Evolutionary conservation across 345 rosid genomes (phyloP), one percentile per base, ranked within the genome.

Genomic region (Laguncularia racemosa): DNA sequence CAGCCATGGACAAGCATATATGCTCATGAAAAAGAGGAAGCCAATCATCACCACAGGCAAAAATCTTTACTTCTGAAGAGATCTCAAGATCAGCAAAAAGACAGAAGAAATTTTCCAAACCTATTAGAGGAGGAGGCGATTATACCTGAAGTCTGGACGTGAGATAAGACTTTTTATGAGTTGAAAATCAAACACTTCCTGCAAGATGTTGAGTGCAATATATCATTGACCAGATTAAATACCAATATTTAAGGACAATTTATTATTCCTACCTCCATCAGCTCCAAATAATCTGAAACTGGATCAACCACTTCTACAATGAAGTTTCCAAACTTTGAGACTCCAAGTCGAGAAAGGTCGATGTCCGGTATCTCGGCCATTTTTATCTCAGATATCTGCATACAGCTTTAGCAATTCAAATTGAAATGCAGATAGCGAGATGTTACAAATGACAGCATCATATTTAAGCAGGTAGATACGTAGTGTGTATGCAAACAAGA

Each of bases 281-380:
- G 74, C 73, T 86, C 96, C 81, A 88, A 72, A 66, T 86, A 91
- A 69, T 88, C 97, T 10, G 91, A 81, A 71, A 92, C 91, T 4
- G 98, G 88, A 72, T 86, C 89, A 60, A 92, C 71, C 56, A 92
- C 96, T 82, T 92, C 96, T 47, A 89, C 88, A 53, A 61, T 68
- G 70, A 89, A 89, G 71, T 64, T 80, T 50, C 88, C 95, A 58
- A 70, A 78, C 61, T 83, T 83, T 20, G 88, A 74, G 28, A 79
- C 77, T 66, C 95, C 86, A 57, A 81, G 75, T 58, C 49, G 61
- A 73, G 95, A 84, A 66, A 91, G 96, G 67, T 89, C 88, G 50
- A 72, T 68, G 63, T 89, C 88, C 12, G 91, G 86, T 81, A 92
- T 83, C 56, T 89, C 91, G 48, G 93, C 98, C 68, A 77, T 70